Evolutionary conservation across 495 filamentous ascomycete genomes (phyloP).

Genomic region (Evernia prunastri): DNA sequence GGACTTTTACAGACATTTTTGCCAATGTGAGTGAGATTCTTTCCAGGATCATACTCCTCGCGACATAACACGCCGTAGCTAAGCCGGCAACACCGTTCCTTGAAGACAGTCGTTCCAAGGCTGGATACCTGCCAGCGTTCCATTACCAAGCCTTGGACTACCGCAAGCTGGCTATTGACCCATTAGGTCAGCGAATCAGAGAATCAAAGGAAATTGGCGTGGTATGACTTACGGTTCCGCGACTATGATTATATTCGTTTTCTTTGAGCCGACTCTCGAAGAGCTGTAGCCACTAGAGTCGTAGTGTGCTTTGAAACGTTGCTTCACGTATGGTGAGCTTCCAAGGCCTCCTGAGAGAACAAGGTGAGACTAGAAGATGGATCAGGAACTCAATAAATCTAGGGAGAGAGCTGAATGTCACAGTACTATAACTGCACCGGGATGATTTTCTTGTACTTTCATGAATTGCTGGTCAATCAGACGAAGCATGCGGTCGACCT

Average conservation of each 20-base stretch:
- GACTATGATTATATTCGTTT: constrained; percentile 43
- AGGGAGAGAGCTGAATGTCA: no score
- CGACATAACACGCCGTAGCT: constrained; percentile 51
- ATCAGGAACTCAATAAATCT: constrained; percentile 19
- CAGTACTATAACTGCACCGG: constrained; percentile 46
- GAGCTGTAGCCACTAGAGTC: constrained; percentile 22
- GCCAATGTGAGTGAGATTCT: constrained; percentile 33
- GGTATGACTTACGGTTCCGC: constrained; percentile 45
- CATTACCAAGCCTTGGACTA: constrained; percentile 49
- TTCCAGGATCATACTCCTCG: constrained; percentile 38
- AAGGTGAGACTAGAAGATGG: constrained; percentile 40
- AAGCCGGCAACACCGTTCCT: constrained; percentile 44
- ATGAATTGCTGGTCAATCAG: constrained; percentile 50
- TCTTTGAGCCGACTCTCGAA: constrained; percentile 33
- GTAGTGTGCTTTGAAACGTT: constrained; percentile 39
- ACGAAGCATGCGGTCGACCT: constrained; percentile 46
- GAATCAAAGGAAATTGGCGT: not conserved
- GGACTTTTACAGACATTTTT: constrained; percentile 38
- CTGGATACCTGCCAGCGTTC: constrained; percentile 47
- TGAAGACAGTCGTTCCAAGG: constrained; percentile 37
- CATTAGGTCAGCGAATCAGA: not conserved
- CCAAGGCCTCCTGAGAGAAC: constrained; percentile 60
- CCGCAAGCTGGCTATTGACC: constrained; percentile 44
- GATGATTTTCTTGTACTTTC: constrained; percentile 41
- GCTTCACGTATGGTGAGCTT: constrained; percentile 53